Conservation (phyloP, 2,329 filamentous ascomycete species). For the Cordyceps farinosa region DNA sequence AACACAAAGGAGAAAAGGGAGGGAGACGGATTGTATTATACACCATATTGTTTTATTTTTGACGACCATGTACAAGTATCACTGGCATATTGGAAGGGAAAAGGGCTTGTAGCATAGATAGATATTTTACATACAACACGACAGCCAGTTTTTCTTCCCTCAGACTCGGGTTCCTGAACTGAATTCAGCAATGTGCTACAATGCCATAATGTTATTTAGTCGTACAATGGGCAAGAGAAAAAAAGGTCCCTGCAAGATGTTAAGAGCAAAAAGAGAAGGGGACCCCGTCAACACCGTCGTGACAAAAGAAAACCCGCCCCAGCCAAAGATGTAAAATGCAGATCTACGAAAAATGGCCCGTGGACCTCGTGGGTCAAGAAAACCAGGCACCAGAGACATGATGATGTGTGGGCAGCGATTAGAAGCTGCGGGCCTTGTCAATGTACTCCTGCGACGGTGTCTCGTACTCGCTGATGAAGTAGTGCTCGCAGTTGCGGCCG, state of each 20-base stretch:
- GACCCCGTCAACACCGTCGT: not conserved
- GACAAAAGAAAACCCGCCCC: not conserved
- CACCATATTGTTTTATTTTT: not conserved
- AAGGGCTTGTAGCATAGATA: not conserved
- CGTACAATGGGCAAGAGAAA: not conserved
- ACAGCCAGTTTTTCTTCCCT: not conserved
- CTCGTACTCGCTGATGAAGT: slow-evolving; percentile 76
- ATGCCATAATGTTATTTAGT: not conserved
- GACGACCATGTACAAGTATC: slow-evolving; percentile 6
- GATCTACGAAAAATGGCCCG: not conserved
- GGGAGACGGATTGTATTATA: not conserved
- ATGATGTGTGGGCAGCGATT: slow-evolving; percentile 16
- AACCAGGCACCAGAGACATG: not conserved
- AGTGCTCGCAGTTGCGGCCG: slow-evolving; percentile 68
- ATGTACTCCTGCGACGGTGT: slow-evolving; percentile 67
- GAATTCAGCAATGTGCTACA: not conserved
- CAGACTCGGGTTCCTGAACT: not conserved
- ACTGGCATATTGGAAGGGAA: not conserved
- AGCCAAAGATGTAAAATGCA: not conserved
- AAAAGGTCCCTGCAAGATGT: not conserved
- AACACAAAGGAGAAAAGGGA: not conserved
- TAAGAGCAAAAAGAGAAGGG: not conserved
- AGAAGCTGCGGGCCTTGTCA: slow-evolving; percentile 57
- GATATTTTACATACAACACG: not conserved
- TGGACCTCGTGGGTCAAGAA: not conserved